Percentiles rank a stretch among this genome's conserved stretches.
Conservation (phyloP, 495 filamentous ascomycete genomes). For the Penicillium pulvis region DNA sequence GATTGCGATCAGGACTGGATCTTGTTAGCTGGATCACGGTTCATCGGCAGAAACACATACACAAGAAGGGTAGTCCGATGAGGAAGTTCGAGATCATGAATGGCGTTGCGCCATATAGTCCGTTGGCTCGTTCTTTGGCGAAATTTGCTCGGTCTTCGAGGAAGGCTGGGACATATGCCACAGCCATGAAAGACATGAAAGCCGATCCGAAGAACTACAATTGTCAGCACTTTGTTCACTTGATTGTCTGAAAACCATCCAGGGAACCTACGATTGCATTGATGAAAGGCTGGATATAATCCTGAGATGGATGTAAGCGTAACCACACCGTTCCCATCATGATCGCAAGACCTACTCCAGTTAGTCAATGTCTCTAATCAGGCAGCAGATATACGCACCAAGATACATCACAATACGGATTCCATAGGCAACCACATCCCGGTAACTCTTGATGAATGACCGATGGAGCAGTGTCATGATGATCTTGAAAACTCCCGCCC, state of each 20-base stretch:
- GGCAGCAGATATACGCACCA: slow-evolving; percentile 39
- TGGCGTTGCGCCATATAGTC: slow-evolving; percentile 70
- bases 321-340: slow-evolving; percentile 91
- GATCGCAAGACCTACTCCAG: slow-evolving; percentile 59
- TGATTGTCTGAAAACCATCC: slow-evolving; percentile 8
- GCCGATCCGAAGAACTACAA: slow-evolving; percentile 71
- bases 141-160: slow-evolving; percentile 75
- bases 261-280: slow-evolving; percentile 63
- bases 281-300: slow-evolving; percentile 72
- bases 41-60: slow-evolving; percentile 21
- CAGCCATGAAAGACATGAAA: slow-evolving; percentile 92
- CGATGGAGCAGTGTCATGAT: slow-evolving; percentile 64
- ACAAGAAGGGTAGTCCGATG: slow-evolving; percentile 77
- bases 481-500: slow-evolving; percentile 31
- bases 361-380: slow-evolving; percentile 10
- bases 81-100: slow-evolving; percentile 80
- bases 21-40: neutral
- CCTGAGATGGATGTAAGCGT: slow-evolving; percentile 62
- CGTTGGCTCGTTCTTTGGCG: slow-evolving; percentile 78
- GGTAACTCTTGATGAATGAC: slow-evolving; percentile 75
- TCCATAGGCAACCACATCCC: slow-evolving; percentile 79
- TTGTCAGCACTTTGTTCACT: neutral
- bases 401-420: slow-evolving; percentile 83
- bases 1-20: slow-evolving; percentile 64
- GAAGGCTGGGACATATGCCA: slow-evolving; percentile 80